Evolutionary conservation across 768 basidiomycete species (phyloP).

Genomic region (Candolleomyces eurysporus): DNA sequence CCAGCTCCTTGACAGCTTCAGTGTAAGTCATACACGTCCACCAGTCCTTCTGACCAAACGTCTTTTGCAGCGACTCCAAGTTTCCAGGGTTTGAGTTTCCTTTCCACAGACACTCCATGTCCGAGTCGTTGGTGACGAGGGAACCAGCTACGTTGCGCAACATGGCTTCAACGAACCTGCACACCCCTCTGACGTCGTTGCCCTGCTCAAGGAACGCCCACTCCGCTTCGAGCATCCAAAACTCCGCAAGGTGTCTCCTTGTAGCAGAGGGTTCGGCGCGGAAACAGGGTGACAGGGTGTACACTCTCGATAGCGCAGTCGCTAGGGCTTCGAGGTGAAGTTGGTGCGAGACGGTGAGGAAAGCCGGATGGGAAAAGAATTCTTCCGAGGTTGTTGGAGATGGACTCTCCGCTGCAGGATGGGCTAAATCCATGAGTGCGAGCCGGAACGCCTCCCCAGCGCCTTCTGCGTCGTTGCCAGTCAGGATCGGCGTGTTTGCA

Average conservation of each 20-base stretch:
- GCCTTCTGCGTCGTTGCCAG: slow-evolving; percentile 92
- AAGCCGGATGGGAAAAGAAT: slow-evolving; percentile 76
- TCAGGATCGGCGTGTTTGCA: slow-evolving; percentile 84
- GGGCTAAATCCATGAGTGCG: slow-evolving; percentile 29
- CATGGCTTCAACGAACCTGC: slow-evolving; percentile 37
- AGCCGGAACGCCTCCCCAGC: slow-evolving; percentile 90
- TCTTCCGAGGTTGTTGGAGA: slow-evolving; percentile 32
- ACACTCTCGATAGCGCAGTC: slow-evolving; percentile 75
- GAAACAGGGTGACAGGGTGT: slow-evolving; percentile 92
- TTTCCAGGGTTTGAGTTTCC: slow-evolving; percentile 14
- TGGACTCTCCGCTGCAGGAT: slow-evolving; percentile 21
- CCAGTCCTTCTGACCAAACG: slow-evolving; percentile 29
- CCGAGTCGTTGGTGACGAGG: slow-evolving; percentile 9
- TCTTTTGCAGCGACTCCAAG: slow-evolving; percentile 27
- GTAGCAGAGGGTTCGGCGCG: slow-evolving; percentile 90
- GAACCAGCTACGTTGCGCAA: slow-evolving; percentile 24
- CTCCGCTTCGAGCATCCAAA: slow-evolving; percentile 99
- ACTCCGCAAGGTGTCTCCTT: slow-evolving; percentile 91
- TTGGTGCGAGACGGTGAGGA: slow-evolving; percentile 94
- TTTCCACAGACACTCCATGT: slow-evolving; percentile 6
- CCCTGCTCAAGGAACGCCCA: slow-evolving; percentile 46
- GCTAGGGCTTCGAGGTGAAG: slow-evolving; percentile 91
- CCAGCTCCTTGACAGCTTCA: slow-evolving; percentile 64
- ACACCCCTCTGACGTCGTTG: slow-evolving; percentile 43
- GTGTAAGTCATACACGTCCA: slow-evolving; percentile 83